These are phyloP conservation scores for Aureobasidium namibiae DNA, from an alignment of 2,329 filamentous ascomycete species.

Conservation along the genomic window DNA sequence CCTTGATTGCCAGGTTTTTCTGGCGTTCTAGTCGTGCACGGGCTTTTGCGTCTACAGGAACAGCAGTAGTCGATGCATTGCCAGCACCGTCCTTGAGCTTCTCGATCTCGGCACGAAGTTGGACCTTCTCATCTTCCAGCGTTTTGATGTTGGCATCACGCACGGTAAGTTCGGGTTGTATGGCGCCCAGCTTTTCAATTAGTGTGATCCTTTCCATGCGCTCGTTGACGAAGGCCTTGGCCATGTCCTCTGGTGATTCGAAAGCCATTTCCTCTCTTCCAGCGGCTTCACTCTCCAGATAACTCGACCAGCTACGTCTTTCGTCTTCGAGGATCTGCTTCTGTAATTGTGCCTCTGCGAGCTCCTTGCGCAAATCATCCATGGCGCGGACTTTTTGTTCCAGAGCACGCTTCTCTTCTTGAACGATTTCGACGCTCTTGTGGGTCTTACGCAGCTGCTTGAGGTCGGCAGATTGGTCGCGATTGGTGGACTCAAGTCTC, in stretches of 20 bases:
- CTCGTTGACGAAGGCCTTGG: conserved; percentile 74
- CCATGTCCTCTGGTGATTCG: conserved; percentile 79
- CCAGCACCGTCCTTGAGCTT: conserved; percentile 47
- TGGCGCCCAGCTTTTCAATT: conserved; percentile 68
- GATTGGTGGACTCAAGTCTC: conserved; percentile 68
- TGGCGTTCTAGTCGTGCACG: conserved; percentile 76
- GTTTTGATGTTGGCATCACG: conserved; percentile 67
- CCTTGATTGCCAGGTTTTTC: conserved; percentile 75
- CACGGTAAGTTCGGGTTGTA: conserved; percentile 70
- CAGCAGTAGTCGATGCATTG: conserved; percentile 25
- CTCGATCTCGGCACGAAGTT: conserved; percentile 61
- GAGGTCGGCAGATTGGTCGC: conserved; percentile 71
- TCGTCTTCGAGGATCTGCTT: conserved; percentile 85
- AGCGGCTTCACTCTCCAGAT: conserved; percentile 61
- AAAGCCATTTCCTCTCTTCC: conserved; percentile 61
- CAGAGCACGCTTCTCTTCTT: conserved; percentile 85
- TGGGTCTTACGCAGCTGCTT: conserved; percentile 72
- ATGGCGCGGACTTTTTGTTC: conserved; percentile 70
- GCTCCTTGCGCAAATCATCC: conserved; percentile 63
- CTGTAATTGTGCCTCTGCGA: conserved; percentile 72
- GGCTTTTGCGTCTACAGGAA: conserved; percentile 52
- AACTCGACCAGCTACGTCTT: conserved; percentile 74
- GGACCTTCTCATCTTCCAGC: conserved; percentile 61
- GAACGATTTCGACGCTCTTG: conserved; percentile 84
- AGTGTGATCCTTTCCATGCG: conserved; percentile 70